Evolutionary conservation across 1,139 yeast species (phyloP).

Genomic region (Candida labiduridarum): DNA sequence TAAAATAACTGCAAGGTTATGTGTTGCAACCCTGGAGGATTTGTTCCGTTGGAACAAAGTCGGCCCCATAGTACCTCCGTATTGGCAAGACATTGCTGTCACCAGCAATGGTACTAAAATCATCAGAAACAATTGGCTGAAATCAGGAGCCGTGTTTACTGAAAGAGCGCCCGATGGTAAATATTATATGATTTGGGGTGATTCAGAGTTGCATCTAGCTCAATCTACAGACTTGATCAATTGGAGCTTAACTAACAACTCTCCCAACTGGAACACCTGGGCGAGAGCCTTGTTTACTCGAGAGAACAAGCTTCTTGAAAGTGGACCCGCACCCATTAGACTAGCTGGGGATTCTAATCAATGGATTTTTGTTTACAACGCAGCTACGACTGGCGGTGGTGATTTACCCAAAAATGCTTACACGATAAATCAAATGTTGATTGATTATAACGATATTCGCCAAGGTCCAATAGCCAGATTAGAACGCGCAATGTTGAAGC

Average conservation of each 20-base stretch:
- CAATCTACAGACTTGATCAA: constrained; percentile 35
- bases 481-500: constrained; percentile 40
- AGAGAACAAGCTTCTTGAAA: constrained; percentile 44
- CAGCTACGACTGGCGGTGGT: constrained; percentile 42
- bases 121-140: constrained; percentile 44
- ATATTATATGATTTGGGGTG: constrained; percentile 52
- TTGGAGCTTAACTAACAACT: constrained; percentile 33
- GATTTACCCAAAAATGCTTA: constrained; percentile 35
- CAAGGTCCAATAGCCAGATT: constrained; percentile 43
- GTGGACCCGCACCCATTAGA: constrained; percentile 49
- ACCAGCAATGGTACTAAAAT: constrained; percentile 25
- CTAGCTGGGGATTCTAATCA: constrained; percentile 33
- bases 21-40: constrained; percentile 45
- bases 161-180: constrained; percentile 35
- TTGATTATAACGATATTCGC: constrained; percentile 41
- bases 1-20: constrained; percentile 35
- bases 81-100: constrained; percentile 39
- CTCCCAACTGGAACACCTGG: constrained; percentile 26
- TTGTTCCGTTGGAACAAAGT: constrained; percentile 44
- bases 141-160: constrained; percentile 47
- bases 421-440: constrained; percentile 43
- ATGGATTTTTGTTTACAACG: constrained; percentile 44
- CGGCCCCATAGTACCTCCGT: constrained; percentile 37
- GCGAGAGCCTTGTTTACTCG: constrained; percentile 33
- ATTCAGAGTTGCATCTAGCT: constrained; percentile 42